Percentiles rank a stretch among this genome's conserved stretches.
Evolutionary conservation across 805 yeast species (phyloP).

Genomic region (Tetrapisispora iriomotensis): DNA sequence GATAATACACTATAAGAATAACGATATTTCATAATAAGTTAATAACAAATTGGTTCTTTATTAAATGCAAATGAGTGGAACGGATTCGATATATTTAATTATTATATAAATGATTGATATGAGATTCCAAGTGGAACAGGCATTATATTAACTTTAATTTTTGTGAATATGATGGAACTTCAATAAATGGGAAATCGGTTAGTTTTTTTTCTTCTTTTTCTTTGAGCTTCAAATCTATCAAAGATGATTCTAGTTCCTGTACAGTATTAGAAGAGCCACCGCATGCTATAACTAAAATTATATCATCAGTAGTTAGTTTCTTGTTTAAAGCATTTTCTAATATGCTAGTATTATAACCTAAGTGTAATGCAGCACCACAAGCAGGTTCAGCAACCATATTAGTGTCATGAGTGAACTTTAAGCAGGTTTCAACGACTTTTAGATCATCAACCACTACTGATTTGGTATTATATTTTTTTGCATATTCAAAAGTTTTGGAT

Average conservation of each 20-base stretch:
- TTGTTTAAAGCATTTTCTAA: slow-evolving; percentile 10
- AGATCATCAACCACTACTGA: slow-evolving; percentile 41
- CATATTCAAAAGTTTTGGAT: slow-evolving; percentile 37
- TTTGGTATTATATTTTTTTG: slow-evolving; percentile 31
- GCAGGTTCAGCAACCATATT: slow-evolving; percentile 57
- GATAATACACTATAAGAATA: no score
- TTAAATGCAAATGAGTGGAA: no score
- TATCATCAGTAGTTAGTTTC: slow-evolving; percentile 29
- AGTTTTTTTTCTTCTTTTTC: neutral
- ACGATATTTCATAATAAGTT: no score
- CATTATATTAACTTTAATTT: neutral
- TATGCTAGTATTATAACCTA: slow-evolving; percentile 32
- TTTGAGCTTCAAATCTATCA: slow-evolving; percentile 1
- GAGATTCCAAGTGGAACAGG: no score
- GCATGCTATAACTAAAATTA: slow-evolving; percentile 48
- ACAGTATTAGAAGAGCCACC: slow-evolving; percentile 40
- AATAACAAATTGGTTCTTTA: no score
- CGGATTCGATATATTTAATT: no score
- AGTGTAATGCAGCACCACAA: slow-evolving; percentile 58
- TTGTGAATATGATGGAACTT: neutral
- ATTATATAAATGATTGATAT: no score
- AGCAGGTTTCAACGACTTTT: slow-evolving; percentile 46
- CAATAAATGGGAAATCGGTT: neutral
- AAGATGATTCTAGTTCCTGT: slow-evolving; percentile 19
- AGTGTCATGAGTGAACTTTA: slow-evolving; percentile 41